These are phyloP conservation scores for Flammula alnicola DNA, from an alignment of 1,284 basidiomycete species.

Conservation along the genomic window DNA sequence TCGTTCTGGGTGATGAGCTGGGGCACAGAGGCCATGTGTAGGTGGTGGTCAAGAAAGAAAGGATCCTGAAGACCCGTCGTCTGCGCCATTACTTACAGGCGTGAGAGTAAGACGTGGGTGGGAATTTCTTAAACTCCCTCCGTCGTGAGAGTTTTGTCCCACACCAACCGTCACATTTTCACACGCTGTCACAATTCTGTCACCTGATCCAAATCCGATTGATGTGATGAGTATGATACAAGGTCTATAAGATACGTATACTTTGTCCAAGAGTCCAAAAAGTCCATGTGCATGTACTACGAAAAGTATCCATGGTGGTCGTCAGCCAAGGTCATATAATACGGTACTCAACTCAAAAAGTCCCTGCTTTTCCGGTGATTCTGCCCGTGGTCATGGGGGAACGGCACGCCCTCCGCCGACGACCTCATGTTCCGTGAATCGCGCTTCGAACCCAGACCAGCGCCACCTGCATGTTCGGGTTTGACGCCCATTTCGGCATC, in stretches of 20 bases:
- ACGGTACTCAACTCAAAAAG: constrained; percentile 26
- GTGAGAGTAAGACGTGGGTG: constrained; percentile 41
- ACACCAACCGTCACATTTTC: constrained; percentile 25
- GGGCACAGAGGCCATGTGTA: constrained; percentile 41
- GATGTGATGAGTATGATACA: constrained; percentile 6
- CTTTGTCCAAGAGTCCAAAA: constrained; percentile 16
- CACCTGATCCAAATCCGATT: constrained; percentile 22
- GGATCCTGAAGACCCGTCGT: constrained; percentile 33
- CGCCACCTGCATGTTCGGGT: constrained; percentile 21
- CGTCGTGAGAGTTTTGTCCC: constrained; percentile 31
- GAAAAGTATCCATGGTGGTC: background rate
- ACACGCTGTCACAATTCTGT: constrained; percentile 27
- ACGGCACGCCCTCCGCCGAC: constrained; percentile 46
- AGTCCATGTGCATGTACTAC: too few relatives aligned
- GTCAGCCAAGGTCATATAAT: background rate
- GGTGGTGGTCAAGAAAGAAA: constrained; percentile 49
- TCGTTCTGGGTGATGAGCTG: constrained; percentile 22
- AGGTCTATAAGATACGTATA: constrained; percentile 15
- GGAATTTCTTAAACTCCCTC: constrained; percentile 31
- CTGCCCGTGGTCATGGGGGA: constrained; percentile 42
- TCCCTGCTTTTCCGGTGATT: constrained; percentile 35
- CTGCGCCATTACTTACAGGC: constrained; percentile 44
- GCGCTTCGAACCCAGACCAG: constrained; percentile 33
- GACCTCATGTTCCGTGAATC: constrained; percentile 36
- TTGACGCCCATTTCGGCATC: constrained; percentile 42